Base-by-base conservation (phyloP, 2,329 filamentous ascomycete genomes). In the Diaporthe eres region DNA sequence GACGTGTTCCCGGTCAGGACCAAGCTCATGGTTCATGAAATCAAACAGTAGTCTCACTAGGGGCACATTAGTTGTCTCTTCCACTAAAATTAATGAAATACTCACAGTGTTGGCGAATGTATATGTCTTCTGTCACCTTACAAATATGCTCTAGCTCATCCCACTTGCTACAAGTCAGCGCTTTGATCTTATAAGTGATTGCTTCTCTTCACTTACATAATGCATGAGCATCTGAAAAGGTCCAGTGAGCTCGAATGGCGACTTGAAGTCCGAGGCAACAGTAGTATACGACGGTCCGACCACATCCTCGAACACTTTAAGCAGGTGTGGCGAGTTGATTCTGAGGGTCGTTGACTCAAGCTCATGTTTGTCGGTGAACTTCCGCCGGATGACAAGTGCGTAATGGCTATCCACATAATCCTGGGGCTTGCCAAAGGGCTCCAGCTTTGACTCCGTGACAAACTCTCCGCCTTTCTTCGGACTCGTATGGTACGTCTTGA, bases 141-240 rank as follows among this genome's bases (percentile, higher is more conserved):
- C 37, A 42, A 13, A 44, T 7, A 4, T 63, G n/a, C 13, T 44
- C 37, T 28, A 63, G 39, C n/a, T 63, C 58, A 44, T 63, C 39
- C 58, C 58, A 63, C 58, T 63, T 63, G n/a, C 15, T 13, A 19
- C 6, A 63, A n/a, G n/a, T 63, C 3, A 63, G 58, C 19, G 58
- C 13, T 15, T 5, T 25, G 1, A n/a, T 28, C 6, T 3, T 2
- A 10, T 6, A 4, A 4, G n/a, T n/a, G n/a, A 28, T 13, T 19
- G 37, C 58, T 19, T 63, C 37, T 17, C 13, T 10, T 25, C 2
- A 28, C 58, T 28, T 44, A 63, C 58, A 28, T 63, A 44, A 19
- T 63, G 58, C 58, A 63, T 28, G n/a, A 63, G 39, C 19, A 63
- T 63, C 37, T 63, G 58, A n/a, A 63, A 63, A 8, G 58, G 58